phyloP scores from a whole-genome alignment of 371 early-diverging fungal genomes.

The Mucor piriformis region DNA sequence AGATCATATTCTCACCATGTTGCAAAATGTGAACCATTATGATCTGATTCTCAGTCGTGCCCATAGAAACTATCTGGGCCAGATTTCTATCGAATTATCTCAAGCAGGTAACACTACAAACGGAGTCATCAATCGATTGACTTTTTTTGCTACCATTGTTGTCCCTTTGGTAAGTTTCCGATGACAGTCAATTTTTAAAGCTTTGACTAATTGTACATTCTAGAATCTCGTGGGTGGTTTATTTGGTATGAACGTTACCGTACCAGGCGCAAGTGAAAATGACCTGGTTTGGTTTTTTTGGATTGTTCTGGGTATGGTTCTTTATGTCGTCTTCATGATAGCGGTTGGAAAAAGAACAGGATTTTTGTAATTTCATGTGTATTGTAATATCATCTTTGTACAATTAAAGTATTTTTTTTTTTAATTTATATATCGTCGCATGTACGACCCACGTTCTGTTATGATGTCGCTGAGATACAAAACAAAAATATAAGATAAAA shows the following conservation, averaged over 20 bases:
- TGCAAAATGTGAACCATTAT: constrained; percentile 88
- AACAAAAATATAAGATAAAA: neutral
- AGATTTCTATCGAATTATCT: constrained; percentile 95
- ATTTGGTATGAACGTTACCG: constrained; percentile 84
- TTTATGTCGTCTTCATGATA: constrained; percentile 41
- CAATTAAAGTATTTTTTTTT: neutral
- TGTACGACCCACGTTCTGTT: neutral
- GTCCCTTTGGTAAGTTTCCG: constrained; percentile 61
- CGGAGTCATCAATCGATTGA: constrained; percentile 89
- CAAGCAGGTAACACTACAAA: constrained; percentile 92
- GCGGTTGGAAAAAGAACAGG: constrained; percentile 45
- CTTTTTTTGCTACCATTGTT: constrained; percentile 88
- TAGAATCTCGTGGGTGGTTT: constrained; percentile 58
- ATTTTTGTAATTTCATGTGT: constrained; percentile 15
- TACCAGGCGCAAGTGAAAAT: constrained; percentile 73
- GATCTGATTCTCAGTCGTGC: constrained; percentile 89
- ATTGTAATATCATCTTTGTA: constrained; percentile 1
- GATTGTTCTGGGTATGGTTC: constrained; percentile 65
- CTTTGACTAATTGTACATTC: neutral
- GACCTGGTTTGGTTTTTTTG: constrained; percentile 78
- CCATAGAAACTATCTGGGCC: constrained; percentile 95
- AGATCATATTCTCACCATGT: constrained; percentile 95
- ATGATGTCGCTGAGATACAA: neutral
- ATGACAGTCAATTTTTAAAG: neutral
- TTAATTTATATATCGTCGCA: neutral